Evolutionary conservation across 1,139 yeast species (phyloP), one percentile per base, ranked within the genome.

Genomic region (Schwanniomyces etchellsii): DNA sequence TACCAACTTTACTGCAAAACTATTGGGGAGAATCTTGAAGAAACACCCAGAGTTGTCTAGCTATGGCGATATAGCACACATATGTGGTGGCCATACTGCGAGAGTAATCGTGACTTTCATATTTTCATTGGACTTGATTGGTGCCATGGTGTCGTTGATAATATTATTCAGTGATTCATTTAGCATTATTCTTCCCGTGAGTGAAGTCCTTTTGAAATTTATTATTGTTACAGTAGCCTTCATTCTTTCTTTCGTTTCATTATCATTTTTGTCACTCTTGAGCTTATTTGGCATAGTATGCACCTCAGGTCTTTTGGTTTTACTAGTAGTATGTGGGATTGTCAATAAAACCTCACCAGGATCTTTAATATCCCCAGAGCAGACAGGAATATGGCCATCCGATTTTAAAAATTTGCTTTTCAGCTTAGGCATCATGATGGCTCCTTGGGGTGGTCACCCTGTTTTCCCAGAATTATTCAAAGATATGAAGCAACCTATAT

Each of bases 381-480:
- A 40, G 2, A 60, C 70, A 0, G 57, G 63, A 31, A 34, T 72
- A 30, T 71, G 74, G 63, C 94, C 94, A 1, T 48, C 55, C 9
- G 62, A 67, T 26, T 51, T 64, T 41, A 54, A 55, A 20, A 59
- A 67, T 26, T 64, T 79, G 4, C 64, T 84, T 16, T 59, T 82
- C 22, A 70, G 86, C 4, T 66, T 82, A 38, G 94, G 94, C 4
- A 69, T 84, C 26, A 71, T 82, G 42, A 80, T 84, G 80, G 83
- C 93, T 5, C 89, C 91, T 11, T 84, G 91, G 84, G 93, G 94
- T 38, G 95, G 94, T 3, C 94, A 84, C 52, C 88, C 93, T 1
- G 84, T 84, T 14, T 82, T 82, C 44, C 94, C 94, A 2, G 85
- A 82, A 46, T 63, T 84, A 31, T 81, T 77, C 52, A 67, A 81